Conservation (phyloP, 140 eudicot species). For the Eryngium alpinum region DNA sequence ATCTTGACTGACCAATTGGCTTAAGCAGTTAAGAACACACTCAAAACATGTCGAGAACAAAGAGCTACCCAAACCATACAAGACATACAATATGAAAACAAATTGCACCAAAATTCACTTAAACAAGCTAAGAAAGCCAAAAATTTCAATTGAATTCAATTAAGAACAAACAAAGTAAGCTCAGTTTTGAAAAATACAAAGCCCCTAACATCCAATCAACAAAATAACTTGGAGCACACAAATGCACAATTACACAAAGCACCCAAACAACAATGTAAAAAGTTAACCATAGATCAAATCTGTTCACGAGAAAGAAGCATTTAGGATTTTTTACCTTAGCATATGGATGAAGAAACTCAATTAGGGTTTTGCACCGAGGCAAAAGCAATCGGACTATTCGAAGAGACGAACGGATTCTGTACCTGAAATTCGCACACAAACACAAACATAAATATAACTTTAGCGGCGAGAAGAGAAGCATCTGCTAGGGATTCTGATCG, state of each 20-base stretch:
- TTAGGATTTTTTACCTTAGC: constrained; percentile 9
- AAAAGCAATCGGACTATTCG: background rate
- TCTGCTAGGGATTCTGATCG: constrained; percentile 1
- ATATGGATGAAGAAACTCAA: background rate
- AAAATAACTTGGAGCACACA: background rate
- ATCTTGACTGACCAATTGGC: no score
- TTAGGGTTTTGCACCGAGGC: background rate
- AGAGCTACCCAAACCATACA: background rate
- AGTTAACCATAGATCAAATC: background rate
- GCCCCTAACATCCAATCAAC: background rate
- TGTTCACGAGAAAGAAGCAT: background rate
- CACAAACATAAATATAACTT: background rate
- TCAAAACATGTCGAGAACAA: background rate
- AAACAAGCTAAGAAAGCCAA: background rate
- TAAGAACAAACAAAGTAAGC: background rate
- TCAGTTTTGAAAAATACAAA: background rate
- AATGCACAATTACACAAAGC: background rate
- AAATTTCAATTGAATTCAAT: background rate
- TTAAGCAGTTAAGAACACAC: background rate
- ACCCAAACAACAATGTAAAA: background rate
- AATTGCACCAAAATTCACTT: background rate
- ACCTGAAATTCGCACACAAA: background rate
- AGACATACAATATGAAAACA: background rate
- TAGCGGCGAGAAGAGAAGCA: background rate
- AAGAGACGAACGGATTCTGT: background rate